Evolutionary conservation across 75 land plant genomes (phyloP), one percentile per base, ranked within the genome.

Genomic region (Pinus tabuliformis): DNA sequence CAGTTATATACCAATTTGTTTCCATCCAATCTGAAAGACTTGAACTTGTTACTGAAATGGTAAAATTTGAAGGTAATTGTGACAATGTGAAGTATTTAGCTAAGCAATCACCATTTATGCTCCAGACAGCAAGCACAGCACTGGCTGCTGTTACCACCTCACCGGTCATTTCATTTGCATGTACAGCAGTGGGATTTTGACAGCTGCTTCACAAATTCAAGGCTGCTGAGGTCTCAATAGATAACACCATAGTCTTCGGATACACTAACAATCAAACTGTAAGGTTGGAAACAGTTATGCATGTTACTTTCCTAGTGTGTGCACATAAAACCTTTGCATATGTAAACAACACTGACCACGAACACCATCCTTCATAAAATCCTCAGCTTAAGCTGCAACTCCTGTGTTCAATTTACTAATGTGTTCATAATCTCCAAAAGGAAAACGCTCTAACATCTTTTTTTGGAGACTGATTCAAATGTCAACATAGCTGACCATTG

Each of bases 81-180:
- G 99, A 96, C 33, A 33, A 33, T 0, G 33, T 33, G 33, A 33
- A 66, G 95, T 91, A 86, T 94, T 92, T n/a, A 91, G 99, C 97
- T 54, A 97, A 86, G 73, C 97, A 94, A 79, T 97, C 98, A 3
- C 98, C 99, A 83, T 97, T 97, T 72, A 94, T 82, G 83, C 93
- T 97, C 99, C 99, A 97, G 17, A 97, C 88, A 42, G 93, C 83
- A 61, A 97, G 92, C 39, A 83, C 59, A 52, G 93, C 77, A 36
- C 97, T 98, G 76, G 97, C 91, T 8, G 99, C 99, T 21, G 99
- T 97, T 56, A 92, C 82, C 59, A 97, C 86, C 71, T 92, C 95
- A 17, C 99, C 82, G 1, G 33, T 33, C 33, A 33, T 33, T 33
- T 33, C 33, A 33, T 33, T 33, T 33, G 33, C 2, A 1, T 92